Evolutionary conservation across 2,329 filamentous ascomycete genomes (phyloP), one percentile per base, ranked within the genome.

Genomic region (Didymella pinodella): DNA sequence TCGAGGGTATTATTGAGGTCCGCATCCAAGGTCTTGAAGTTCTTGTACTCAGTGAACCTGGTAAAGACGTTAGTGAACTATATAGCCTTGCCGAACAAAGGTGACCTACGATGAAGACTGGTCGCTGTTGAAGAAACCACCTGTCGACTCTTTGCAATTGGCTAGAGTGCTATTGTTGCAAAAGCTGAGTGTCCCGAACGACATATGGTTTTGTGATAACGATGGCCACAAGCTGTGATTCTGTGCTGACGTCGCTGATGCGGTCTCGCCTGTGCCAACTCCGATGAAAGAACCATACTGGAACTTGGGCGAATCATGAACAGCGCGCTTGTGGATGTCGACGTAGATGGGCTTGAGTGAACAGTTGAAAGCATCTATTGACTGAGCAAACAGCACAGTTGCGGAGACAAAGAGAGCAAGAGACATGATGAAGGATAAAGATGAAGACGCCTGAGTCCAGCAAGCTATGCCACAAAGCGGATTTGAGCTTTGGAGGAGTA

Each of bases 221-320:
- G 78, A 79, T 4, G 79, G 78, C 78, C 78, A 80, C 16, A 80
- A 64, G 46, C 78, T 80, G 49, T 80, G 75, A 58, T 81, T 81
- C 59, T 81, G 79, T 61, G 78, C 74, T 22, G 77, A 77, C 7
- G 74, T 74, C n/a, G 48, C 55, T 36, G 55, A 58, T 7, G 48
- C 44, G 3, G 55, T 52, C n/a, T 58, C 55, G 44, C 49, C 56
- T 3, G 57, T 69, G 8, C 79, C 79, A 8, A 80, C 68, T 20
- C 79, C 79, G 32, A 80, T 77, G 67, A 81, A 81, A 2, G 78
- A 77, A 47, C 79, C 79, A 71, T 81, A 81, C 54, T 80, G 78
- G 47, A 78, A 76, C 12, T 72, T 66, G 1, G 67, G 61, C 6
- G 75, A 74, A 47, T 76, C 75, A 49, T 80, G 74, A n/a, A 81